A percentile compares a stretch with the other conserved stretches of the same genome.
Evolutionary conservation across 306 rosid species (phyloP).

Genomic region (Gleditsia sinensis): DNA sequence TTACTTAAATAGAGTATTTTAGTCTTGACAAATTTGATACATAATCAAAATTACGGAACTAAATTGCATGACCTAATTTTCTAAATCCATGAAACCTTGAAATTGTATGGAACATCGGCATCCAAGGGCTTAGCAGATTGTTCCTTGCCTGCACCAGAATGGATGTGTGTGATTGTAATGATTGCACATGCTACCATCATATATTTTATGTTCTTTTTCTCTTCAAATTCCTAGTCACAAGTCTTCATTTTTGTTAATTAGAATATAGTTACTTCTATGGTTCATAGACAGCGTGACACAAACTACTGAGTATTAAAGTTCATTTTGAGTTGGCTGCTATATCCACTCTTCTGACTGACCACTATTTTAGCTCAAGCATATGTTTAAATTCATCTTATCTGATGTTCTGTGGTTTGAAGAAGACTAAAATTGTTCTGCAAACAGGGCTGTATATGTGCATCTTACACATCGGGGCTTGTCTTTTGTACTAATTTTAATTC

Average conservation of each 20-base stretch:
- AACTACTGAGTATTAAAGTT: background rate
- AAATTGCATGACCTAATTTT: background rate
- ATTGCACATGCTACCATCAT: background rate
- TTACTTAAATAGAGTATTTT: background rate
- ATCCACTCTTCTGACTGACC: background rate
- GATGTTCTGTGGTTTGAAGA: slow-evolving; percentile 5
- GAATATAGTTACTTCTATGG: background rate
- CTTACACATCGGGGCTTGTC: background rate
- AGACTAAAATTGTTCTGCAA: background rate
- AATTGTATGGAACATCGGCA: background rate
- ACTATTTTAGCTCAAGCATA: background rate
- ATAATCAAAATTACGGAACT: background rate
- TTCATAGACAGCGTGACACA: background rate
- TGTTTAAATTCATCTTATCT: slow-evolving; percentile 3
- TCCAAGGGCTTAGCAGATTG: background rate
- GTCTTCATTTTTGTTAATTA: too few species aligned
- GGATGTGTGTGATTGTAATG: background rate
- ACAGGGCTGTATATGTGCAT: slow-evolving; percentile 15
- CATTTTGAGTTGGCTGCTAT: background rate
- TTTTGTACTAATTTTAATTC: slow-evolving; percentile 23
- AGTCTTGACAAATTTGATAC: background rate
- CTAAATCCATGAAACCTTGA: slow-evolving; percentile 6
- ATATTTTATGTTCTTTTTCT: background rate
- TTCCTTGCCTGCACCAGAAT: slow-evolving; percentile 6
- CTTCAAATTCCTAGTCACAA: background rate